Conservation (phyloP, 176 grass and related monocot genomes). For the Areca catechu region DNA sequence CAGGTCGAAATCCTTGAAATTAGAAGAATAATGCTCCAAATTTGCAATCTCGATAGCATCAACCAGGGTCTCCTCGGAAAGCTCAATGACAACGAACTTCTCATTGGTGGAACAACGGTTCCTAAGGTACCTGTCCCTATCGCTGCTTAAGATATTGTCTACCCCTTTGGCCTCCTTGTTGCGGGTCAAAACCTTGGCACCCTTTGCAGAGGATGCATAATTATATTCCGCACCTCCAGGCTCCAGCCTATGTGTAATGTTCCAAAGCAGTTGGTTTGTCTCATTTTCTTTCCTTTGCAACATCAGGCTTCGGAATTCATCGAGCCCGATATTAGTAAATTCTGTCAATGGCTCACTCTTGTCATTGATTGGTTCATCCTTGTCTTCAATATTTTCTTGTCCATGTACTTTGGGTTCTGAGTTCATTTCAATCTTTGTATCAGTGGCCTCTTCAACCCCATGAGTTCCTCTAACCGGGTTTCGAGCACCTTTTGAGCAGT, state of each 20-base stretch:
- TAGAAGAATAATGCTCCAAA: conserved; percentile 92
- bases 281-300: conserved; percentile 27
- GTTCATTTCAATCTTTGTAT: background rate
- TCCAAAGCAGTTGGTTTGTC: conserved; percentile 7
- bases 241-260: conserved; percentile 55
- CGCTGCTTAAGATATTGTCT: conserved; percentile 48
- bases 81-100: conserved; percentile 71
- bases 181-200: conserved; percentile 71
- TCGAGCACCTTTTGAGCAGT: conserved; percentile 16
- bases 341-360: background rate
- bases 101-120: conserved; percentile 69
- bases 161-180: conserved; percentile 89
- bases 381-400: conserved; percentile 5
- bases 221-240: conserved; percentile 66
- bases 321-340: conserved; percentile 25
- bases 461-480: background rate
- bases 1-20: conserved; percentile 55
- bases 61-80: conserved; percentile 81
- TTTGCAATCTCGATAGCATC: conserved; percentile 70
- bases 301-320: conserved; percentile 43
- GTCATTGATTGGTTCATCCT: background rate
- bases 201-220: conserved; percentile 70
- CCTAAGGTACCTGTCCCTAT: conserved; percentile 82
- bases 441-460: background rate
- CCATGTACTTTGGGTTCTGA: background rate